Evolutionary conservation across 2,329 filamentous ascomycete species (phyloP).

Genomic region (Colletotrichum orbiculare): DNA sequence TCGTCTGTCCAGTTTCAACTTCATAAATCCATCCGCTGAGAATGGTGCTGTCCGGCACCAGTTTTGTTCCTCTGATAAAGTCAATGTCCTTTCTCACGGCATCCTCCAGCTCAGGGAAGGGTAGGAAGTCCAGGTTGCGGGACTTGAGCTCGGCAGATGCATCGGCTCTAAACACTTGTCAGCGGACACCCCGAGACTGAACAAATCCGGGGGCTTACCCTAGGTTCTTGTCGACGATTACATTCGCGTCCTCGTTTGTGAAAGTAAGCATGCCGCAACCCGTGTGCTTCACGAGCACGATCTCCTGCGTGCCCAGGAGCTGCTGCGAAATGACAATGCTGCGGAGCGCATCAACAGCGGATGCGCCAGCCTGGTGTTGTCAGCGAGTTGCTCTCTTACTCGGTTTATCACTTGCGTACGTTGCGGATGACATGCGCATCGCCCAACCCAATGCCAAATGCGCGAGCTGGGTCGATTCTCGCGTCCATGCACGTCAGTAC

Average conservation of each 20-base stretch:
- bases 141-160: slow-evolving; percentile 40
- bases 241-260: slow-evolving; percentile 65
- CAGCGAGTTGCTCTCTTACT: background rate
- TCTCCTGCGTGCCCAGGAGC: slow-evolving; percentile 79
- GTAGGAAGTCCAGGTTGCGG: slow-evolving; percentile 67
- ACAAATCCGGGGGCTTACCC: slow-evolving; percentile 48
- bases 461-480: slow-evolving; percentile 73
- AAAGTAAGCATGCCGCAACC: slow-evolving; percentile 80
- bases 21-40: slow-evolving; percentile 84
- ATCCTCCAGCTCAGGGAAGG: slow-evolving; percentile 72
- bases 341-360: slow-evolving; percentile 75
- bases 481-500: slow-evolving; percentile 85
- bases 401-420: slow-evolving; percentile 37
- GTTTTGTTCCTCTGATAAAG: slow-evolving; percentile 67
- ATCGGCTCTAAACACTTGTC: slow-evolving; percentile 30
- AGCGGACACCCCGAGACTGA: slow-evolving; percentile 37
- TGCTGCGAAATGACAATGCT: slow-evolving; percentile 84
- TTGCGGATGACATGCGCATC: slow-evolving; percentile 85
- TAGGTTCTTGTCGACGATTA: slow-evolving; percentile 64
- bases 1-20: slow-evolving; percentile 74
- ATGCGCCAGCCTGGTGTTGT: slow-evolving; percentile 65
- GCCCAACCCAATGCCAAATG: slow-evolving; percentile 77
- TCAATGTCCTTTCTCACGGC: slow-evolving; percentile 75
- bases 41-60: slow-evolving; percentile 68
- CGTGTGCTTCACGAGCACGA: slow-evolving; percentile 80